Base-by-base conservation (phyloP, 2,329 filamentous ascomycete genomes). In the Trichophyton benhamiae region DNA sequence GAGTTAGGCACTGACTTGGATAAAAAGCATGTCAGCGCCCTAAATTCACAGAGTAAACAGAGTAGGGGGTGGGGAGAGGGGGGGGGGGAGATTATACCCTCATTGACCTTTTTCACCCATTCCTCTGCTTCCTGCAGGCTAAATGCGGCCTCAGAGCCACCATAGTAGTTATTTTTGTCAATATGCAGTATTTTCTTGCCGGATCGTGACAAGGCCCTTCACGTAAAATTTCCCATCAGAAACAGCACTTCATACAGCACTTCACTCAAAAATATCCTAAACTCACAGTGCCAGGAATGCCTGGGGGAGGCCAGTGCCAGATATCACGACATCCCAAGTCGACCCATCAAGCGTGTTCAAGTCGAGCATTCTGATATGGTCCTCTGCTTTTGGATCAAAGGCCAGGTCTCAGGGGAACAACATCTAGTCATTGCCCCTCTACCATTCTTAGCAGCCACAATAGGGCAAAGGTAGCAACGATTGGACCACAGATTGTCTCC, bases 141-240 rank as follows among this genome's bases (percentile, higher is more conserved):
- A 66, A 97, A 83, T 1, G 90, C 89, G 65, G 92, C 91, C 71
- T 96, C 90, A 44, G 86, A 74, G 60, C 88, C 88, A 68, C 92
- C 92, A 76, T 97, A 97, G 75, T 89, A 95, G 64, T 85, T 81
- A 76, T 95, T 91, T 65, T 83, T 82, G 72, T 97, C 92, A 72
- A 96, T 79, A 73, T 97, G 92, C 63, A 97, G 82, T 66, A 96
- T 83, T 69, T 89, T 94, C 80, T 95, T 95, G 72, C 86, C 87
- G 65, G 91, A 95, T 71, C 91, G 87, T 67, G 92, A 97, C 68
- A 97, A 82, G 69, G 92, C 88, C 82, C 92, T 97, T 67, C 65
- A n/a, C 41, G 44, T 41, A 8, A 15, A 30, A 11, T 15, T 30
- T 22, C 59, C n/a, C 44, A 17, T 36, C 11, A 33, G 9, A 41